These are phyloP conservation scores for Phytophthora vignae DNA, from an alignment of 352 stramenopile genomes.

Conservation along the genomic window DNA sequence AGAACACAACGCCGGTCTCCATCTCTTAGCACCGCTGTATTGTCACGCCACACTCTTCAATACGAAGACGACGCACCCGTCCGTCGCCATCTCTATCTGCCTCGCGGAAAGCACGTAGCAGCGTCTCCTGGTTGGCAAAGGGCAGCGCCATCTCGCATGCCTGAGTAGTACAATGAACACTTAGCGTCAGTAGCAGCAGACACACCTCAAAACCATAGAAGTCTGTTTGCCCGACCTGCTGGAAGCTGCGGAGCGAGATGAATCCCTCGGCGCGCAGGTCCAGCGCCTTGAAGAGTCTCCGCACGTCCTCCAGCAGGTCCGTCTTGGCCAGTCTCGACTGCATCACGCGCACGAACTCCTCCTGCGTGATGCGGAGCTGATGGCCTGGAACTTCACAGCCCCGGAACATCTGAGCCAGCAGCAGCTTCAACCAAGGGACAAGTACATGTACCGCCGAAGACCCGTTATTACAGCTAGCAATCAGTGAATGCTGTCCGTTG, in stretches of 20 bases:
- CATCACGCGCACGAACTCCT: slow-evolving; percentile 44
- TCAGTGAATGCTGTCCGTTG: background rate
- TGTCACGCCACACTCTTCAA: too few relatives aligned
- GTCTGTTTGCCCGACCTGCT: slow-evolving; percentile 23
- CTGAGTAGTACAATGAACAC: slow-evolving; percentile 4
- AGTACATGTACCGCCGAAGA: background rate
- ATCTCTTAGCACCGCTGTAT: too few relatives aligned
- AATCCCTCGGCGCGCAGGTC: slow-evolving; percentile 69
- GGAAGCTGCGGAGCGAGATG: slow-evolving; percentile 69
- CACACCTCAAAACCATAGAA: too few relatives aligned
- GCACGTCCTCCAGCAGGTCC: slow-evolving; percentile 65
- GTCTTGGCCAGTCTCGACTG: slow-evolving; percentile 44
- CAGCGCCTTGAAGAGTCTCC: slow-evolving; percentile 71
- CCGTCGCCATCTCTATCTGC: slow-evolving; percentile 68
- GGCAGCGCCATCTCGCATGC: slow-evolving; percentile 50
- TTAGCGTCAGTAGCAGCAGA: too few relatives aligned
- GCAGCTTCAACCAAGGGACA: slow-evolving; percentile 37
- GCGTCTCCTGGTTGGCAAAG: slow-evolving; percentile 40
- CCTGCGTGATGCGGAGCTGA: slow-evolving; percentile 34
- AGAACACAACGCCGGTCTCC: background rate
- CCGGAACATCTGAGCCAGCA: slow-evolving; percentile 70
- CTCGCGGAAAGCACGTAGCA: slow-evolving; percentile 54
- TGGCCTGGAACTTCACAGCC: slow-evolving; percentile 9
- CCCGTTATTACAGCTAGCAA: background rate
- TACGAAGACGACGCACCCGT: slow-evolving; percentile 35